These are phyloP conservation scores for Rutstroemia sp. DNA, from an alignment of 2,329 filamentous ascomycete species.

Conservation along the genomic window DNA sequence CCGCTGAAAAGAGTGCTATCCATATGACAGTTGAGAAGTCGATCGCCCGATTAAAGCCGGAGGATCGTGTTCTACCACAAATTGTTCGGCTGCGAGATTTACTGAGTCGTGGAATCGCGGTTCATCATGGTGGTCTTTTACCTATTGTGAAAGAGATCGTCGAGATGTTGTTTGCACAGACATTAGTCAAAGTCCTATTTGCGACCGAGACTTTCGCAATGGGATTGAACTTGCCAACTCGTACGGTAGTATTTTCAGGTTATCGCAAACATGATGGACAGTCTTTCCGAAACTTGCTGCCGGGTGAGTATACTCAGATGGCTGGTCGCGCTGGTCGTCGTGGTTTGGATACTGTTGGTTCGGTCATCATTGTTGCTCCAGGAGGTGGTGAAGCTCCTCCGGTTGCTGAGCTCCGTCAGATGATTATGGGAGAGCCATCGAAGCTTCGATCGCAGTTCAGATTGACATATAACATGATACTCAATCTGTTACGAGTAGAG, in stretches of 20 bases:
- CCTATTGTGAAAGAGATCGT: conserved; percentile 98
- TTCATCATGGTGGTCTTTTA: conserved; percentile 89
- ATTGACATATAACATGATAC: conserved; percentile 98
- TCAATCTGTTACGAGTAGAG: conserved; percentile 90
- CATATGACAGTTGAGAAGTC: conserved; percentile 98
- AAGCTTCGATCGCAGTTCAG: conserved; percentile 95
- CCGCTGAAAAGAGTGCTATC: conserved; percentile 88
- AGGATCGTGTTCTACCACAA: conserved; percentile 85
- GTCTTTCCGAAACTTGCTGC: conserved; percentile 80
- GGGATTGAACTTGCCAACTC: conserved; percentile 90
- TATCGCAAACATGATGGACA: conserved; percentile 95
- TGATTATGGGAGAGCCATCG: conserved; percentile 93
- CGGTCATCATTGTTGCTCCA: conserved; percentile 85
- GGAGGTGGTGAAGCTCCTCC: conserved; percentile 81
- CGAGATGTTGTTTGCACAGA: conserved; percentile 91
- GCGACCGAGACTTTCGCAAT: conserved; percentile 98
- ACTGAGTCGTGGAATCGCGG: conserved; percentile 80
- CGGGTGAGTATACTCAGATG: conserved; percentile 98
- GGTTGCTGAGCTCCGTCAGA: conserved; percentile 72
- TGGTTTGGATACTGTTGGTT: conserved; percentile 87
- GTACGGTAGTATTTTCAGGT: conserved; percentile 95
- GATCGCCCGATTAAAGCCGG: conserved; percentile 79
- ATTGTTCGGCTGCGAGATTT: conserved; percentile 83
- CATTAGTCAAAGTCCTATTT: conserved; percentile 92
- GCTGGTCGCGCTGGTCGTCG: conserved; percentile 87